Evolutionary conservation across 495 filamentous ascomycete species (phyloP).

Genomic region (Neurospora sp.): DNA sequence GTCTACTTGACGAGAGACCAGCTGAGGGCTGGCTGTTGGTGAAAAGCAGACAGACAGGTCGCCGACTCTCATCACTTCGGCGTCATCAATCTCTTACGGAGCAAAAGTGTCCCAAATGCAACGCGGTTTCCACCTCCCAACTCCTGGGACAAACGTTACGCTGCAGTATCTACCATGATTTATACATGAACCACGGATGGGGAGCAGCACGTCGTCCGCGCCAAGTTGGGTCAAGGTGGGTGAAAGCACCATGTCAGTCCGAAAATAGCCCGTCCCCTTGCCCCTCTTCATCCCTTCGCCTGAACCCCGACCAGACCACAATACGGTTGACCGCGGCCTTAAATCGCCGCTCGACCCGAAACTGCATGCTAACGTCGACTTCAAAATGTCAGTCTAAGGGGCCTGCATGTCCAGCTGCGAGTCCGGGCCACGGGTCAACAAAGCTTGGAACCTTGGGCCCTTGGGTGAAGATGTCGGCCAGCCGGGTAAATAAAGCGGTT

Average conservation of each 20-base stretch:
- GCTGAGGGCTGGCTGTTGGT: background rate
- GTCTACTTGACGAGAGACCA: background rate
- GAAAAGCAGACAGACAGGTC: background rate
- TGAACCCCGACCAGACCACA: background rate
- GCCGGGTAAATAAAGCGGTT: constrained; percentile 26
- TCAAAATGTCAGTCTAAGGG: background rate
- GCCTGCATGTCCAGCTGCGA: background rate
- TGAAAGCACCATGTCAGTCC: constrained; percentile 13
- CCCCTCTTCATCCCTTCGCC: background rate
- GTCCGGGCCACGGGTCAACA: background rate
- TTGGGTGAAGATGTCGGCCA: background rate
- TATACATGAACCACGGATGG: constrained; percentile 7
- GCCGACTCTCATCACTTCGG: background rate
- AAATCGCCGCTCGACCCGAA: constrained; percentile 17
- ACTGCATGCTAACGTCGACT: background rate
- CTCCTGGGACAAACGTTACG: constrained; percentile 6
- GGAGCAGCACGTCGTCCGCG: background rate
- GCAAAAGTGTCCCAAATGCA: constrained; percentile 7
- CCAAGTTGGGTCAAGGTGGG: background rate
- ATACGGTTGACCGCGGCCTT: constrained; percentile 22
- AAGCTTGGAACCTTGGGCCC: background rate
- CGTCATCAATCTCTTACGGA: background rate
- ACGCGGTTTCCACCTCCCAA: constrained; percentile 7
- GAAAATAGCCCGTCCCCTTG: constrained; percentile 20
- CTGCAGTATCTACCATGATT: constrained; percentile 8